Evolutionary conservation across 441 rosid genomes (phyloP).

Genomic region (Pelargonium cotyledonis): DNA sequence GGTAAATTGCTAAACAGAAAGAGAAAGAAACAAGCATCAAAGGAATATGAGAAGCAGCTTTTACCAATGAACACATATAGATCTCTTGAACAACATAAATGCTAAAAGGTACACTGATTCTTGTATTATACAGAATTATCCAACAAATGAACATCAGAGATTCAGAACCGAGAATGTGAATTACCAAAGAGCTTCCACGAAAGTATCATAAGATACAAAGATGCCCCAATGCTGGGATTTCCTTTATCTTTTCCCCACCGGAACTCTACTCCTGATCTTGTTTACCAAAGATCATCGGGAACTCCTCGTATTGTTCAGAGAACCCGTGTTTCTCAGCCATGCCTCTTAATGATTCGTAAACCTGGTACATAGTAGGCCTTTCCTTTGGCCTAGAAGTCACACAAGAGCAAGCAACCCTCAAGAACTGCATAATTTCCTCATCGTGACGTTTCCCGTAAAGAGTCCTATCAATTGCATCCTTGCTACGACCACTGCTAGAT

Average conservation of each 20-base stretch:
- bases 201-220: conserved; percentile 19
- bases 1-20: conserved; percentile 3
- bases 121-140: conserved; percentile 31
- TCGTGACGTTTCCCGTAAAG: conserved; percentile 43
- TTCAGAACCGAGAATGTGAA: too few relatives aligned
- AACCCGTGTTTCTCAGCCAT: conserved; percentile 45
- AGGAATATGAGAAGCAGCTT: conserved; percentile 4
- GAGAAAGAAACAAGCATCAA: neutral
- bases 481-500: conserved; percentile 37
- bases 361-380: conserved; percentile 51
- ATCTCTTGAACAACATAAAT: conserved; percentile 20
- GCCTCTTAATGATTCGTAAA: conserved; percentile 48
- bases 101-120: conserved; percentile 21
- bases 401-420: conserved; percentile 53
- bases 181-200: conserved; percentile 1
- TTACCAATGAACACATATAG: conserved; percentile 6
- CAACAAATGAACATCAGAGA: conserved; percentile 25
- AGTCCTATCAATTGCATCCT: conserved; percentile 42
- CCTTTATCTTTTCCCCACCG: neutral
- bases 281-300: conserved; percentile 43
- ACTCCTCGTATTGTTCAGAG: conserved; percentile 45
- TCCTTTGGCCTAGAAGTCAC: conserved; percentile 61
- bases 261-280: conserved; percentile 32
- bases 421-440: conserved; percentile 42
- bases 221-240: conserved; percentile 18